Evolutionary conservation across 768 basidiomycete genomes (phyloP), one percentile per base, ranked within the genome.

Genomic region (Pleurotus eryngii): DNA sequence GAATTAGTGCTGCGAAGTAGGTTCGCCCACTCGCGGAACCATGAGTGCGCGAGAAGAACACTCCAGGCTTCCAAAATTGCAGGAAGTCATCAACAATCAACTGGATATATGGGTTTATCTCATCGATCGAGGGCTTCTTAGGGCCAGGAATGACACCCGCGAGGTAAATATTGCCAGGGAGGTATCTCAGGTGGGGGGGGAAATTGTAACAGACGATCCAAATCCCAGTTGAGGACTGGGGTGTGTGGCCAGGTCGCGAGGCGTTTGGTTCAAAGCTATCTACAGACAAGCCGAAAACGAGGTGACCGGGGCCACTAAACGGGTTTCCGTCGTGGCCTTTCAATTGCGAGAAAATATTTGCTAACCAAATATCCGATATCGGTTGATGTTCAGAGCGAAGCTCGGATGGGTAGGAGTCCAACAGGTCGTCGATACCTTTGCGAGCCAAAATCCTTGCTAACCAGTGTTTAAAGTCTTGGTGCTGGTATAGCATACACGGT

Each of bases 381-480:
- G 27, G 27, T 27, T 27, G 27, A 27, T 27, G 27, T 27, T 5
- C 27, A 27, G 27, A 27, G 27, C 27, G 27, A 27, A 27, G 27
- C 27, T 27, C 27, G 27, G 27, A 27, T 27, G 59, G 63, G 49
- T 57, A 63, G 5, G 49, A 49, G 2, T 67, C 61, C 8, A 69
- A 51, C 12, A 62, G 42, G 11, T 68, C 65, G 40, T 69, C 68
- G 11, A 70, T 67, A 3, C 64, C 67, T 26, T 60, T 64, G 6
- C 69, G 46, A 7, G 66, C 67, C 1, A 69, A 46, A 5, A 70
- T 20, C 3, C 65, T 60, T 1, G 62, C 68, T 3, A 69, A 12
- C 68, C 69, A 69, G 1, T 58, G 22, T 48, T 67, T 66, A 3
- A 69, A 17, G 2, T 55, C 54, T 6, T 70, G 66, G 45, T 68